These are phyloP conservation scores for Russula sp. DNA, from an alignment of 768 basidiomycete genomes.

Conservation along the genomic window DNA sequence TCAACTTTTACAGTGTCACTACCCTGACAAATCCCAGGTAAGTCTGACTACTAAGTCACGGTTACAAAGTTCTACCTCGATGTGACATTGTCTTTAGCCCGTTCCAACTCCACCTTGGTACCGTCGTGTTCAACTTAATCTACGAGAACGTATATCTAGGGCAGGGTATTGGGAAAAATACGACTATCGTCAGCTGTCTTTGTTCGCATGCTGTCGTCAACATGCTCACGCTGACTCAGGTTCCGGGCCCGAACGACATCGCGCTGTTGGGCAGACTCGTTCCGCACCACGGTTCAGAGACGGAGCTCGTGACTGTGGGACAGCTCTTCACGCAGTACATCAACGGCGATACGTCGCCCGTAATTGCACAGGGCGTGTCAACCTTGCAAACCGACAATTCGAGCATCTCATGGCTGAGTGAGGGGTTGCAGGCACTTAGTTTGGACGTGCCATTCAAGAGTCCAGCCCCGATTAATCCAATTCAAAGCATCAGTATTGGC, in stretches of 20 bases:
- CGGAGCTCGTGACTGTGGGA: slow-evolving; percentile 45
- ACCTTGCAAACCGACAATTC: slow-evolving; percentile 52
- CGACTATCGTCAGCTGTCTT: slow-evolving; percentile 43
- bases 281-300: slow-evolving; percentile 41
- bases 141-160: slow-evolving; percentile 56
- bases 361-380: slow-evolving; percentile 54
- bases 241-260: slow-evolving; percentile 51
- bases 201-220: background rate
- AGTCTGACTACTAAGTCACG: no score
- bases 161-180: slow-evolving; percentile 45
- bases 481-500: slow-evolving; percentile 58
- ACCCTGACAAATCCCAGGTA: slow-evolving; percentile 54
- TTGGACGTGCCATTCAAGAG: slow-evolving; percentile 58
- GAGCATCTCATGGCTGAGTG: slow-evolving; percentile 59
- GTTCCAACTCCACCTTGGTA: slow-evolving; percentile 64
- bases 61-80: background rate
- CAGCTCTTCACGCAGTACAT: slow-evolving; percentile 66
- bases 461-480: slow-evolving; percentile 51
- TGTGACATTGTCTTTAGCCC: slow-evolving; percentile 37
- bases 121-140: slow-evolving; percentile 53
- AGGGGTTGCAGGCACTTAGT: slow-evolving; percentile 50
- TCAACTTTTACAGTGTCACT: slow-evolving; percentile 56
- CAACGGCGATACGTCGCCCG: slow-evolving; percentile 53
- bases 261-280: slow-evolving; percentile 52
- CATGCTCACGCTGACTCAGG: slow-evolving; percentile 30